A percentile compares a stretch with the other conserved stretches of the same genome.
phyloP scores from a whole-genome alignment of 768 basidiomycete genomes.

The Tephrocybe sp. region DNA sequence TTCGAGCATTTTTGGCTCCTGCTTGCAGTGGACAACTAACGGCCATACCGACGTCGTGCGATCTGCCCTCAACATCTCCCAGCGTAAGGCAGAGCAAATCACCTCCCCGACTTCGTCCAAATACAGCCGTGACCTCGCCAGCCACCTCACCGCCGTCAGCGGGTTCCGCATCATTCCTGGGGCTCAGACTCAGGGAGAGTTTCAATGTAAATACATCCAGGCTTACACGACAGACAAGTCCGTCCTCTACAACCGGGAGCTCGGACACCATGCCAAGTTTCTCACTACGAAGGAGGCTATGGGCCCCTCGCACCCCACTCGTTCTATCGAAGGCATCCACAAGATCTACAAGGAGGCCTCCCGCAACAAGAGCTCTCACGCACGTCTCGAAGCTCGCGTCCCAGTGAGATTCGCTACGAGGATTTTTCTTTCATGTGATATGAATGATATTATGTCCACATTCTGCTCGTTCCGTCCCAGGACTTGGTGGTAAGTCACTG shows the following conservation, averaged over 20 bases:
- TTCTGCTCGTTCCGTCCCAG: background rate
- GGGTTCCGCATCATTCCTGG: slow-evolving; percentile 15
- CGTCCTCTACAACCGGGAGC: slow-evolving; percentile 6
- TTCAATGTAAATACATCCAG: slow-evolving; percentile 15
- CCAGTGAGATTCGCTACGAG: background rate
- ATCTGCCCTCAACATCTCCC: background rate
- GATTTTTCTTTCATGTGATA: background rate
- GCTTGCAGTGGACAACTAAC: slow-evolving; percentile 16
- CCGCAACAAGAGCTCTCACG: background rate
- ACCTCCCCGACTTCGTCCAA: slow-evolving; percentile 2
- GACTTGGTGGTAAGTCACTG: background rate
- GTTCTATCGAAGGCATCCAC: slow-evolving; percentile 1
- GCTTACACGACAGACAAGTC: slow-evolving; percentile 19
- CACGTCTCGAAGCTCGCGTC: background rate
- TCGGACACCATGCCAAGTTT: slow-evolving; percentile 9
- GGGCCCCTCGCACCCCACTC: background rate
- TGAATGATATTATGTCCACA: background rate
- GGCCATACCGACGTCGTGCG: slow-evolving; percentile 5
- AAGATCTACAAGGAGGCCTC: slow-evolving; percentile 5
- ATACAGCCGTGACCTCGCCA: slow-evolving; percentile 14
- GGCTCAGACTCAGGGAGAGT: background rate
- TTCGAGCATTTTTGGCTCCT: background rate
- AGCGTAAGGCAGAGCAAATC: background rate
- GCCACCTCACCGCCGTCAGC: slow-evolving; percentile 14
- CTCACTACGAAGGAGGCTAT: slow-evolving; percentile 14